These are phyloP conservation scores for Rhodotorula glutinis DNA, from an alignment of 1,284 basidiomycete genomes.

Conservation along the genomic window DNA sequence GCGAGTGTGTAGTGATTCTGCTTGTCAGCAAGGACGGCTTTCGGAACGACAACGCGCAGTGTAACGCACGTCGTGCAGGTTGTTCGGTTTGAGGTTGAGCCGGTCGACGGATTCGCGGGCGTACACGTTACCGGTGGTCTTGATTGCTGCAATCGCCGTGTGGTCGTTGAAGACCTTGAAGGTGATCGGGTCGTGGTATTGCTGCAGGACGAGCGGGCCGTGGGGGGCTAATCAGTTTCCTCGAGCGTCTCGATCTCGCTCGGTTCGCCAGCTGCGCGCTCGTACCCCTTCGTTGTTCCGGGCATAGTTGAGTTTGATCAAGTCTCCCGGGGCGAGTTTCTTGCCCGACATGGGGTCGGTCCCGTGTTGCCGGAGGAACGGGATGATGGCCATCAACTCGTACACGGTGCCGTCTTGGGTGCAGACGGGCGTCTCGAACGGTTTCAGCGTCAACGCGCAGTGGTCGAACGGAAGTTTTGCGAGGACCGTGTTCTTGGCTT, in stretches of 20 bases:
- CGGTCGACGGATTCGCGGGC: slow-evolving; percentile 65
- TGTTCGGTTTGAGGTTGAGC: slow-evolving; percentile 64
- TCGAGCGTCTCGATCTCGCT: slow-evolving; percentile 4
- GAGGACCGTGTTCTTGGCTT: slow-evolving; percentile 13
- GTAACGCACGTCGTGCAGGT: slow-evolving; percentile 60
- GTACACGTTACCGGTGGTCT: slow-evolving; percentile 74
- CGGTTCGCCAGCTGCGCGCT: too few relatives aligned
- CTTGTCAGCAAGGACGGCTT: too few relatives aligned
- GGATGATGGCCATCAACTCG: slow-evolving; percentile 41
- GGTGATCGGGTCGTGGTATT: slow-evolving; percentile 51
- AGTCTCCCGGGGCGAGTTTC: slow-evolving; percentile 68
- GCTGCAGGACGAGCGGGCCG: slow-evolving; percentile 3
- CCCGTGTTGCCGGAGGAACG: slow-evolving; percentile 36
- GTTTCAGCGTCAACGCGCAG: slow-evolving; percentile 44
- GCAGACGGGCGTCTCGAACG: slow-evolving; percentile 43
- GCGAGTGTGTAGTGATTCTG: accelerated
- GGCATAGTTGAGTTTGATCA: slow-evolving; percentile 85
- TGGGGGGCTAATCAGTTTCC: neutral
- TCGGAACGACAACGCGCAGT: accelerated
- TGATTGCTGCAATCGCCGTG: slow-evolving; percentile 50
- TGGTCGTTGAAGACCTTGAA: slow-evolving; percentile 56
- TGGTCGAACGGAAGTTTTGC: slow-evolving; percentile 37
- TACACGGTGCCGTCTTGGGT: slow-evolving; percentile 42
- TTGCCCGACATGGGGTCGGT: slow-evolving; percentile 78
- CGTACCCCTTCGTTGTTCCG: slow-evolving; percentile 46